Base-by-base conservation (phyloP, 163 green algal genomes). In the Chloroidium sp. region DNA sequence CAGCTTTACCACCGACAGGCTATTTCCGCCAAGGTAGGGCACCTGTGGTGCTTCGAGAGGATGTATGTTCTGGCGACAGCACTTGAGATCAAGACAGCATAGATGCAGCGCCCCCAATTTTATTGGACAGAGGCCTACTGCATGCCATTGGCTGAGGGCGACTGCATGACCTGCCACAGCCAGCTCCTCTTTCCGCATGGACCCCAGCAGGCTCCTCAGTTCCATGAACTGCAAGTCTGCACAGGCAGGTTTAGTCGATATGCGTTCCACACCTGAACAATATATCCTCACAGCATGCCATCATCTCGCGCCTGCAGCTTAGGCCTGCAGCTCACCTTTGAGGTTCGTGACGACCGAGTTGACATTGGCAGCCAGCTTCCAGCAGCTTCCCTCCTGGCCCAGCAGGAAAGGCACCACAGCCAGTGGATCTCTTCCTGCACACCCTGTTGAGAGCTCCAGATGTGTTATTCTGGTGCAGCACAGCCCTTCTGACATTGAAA, bases 151-250 rank as follows among this genome's bases (percentile, higher is more conserved):
- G 1, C 84, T 85, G 4, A 96, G 86, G 62, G 92, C 89, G 3
- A 93, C 90, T 64, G 92, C 93, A 77, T 95, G 91, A 0, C 93
- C 93, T 61, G 92, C 92, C 2, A 93, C 86, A 4, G 93, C 89
- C 74, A 91, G 86, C 62, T 93, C 90, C 10, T 87, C 87, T 0
- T 83, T 74, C 1, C 80, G 85, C 57, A 96, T 88, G 3, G 76
- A 78, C 0, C 89, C 80, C 84, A 95, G 90, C 62, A 91, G 82
- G 6, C 79, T 69, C 2, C 91, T 84, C 76, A 96, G 81, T 78
- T 95, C 91, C 74, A 82, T 78, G 62, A 89, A 60, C 8, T 81
- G 62, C 4, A 69, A 64, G 75, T 64, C 3, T 14, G 57, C 58
- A 14, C 2, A 62, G 3, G 2, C 75, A 64, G 58, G 3, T 36